phyloP scores from a whole-genome alignment of 1,284 basidiomycete species.

The Cutaneotrichosporon curvatum region DNA sequence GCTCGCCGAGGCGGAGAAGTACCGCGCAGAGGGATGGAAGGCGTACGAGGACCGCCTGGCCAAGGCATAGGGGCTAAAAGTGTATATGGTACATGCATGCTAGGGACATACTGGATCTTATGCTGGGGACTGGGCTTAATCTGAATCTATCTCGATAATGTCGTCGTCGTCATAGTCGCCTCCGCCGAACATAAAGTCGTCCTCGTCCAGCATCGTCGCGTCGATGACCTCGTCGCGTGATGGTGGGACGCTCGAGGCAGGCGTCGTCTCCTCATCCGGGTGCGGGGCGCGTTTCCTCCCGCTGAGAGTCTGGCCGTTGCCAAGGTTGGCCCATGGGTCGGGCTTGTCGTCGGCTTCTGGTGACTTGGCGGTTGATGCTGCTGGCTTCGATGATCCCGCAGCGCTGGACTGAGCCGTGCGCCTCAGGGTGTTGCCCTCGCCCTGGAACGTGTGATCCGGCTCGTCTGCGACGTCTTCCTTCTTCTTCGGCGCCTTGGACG shows the following conservation, averaged over 20 bases:
- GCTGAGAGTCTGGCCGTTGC: conserved; percentile 34
- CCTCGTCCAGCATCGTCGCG: conserved; percentile 41
- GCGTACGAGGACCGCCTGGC: conserved; percentile 62
- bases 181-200: conserved; percentile 35
- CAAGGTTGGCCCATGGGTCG: conserved; percentile 44
- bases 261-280: neutral
- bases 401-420: conserved; percentile 6
- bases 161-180: conserved; percentile 30
- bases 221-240: conserved; percentile 30
- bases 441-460: conserved; percentile 29
- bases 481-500: conserved; percentile 41
- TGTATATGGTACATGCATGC: conserved; percentile 14
- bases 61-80: conserved; percentile 7
- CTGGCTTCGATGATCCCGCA: conserved; percentile 1
- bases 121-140: conserved; percentile 16
- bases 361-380: neutral
- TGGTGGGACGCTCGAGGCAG: conserved; percentile 7
- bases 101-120: neutral
- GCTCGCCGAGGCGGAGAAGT: conserved; percentile 68
- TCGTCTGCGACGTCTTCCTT: conserved; percentile 23
- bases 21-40: conserved; percentile 80
- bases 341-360: conserved; percentile 19
- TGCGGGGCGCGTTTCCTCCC: conserved; percentile 11
- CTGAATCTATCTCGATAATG: conserved; percentile 44
- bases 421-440: conserved; percentile 37